Base-by-base conservation (phyloP, 2,329 filamentous ascomycete species). In the Fonsecaea pugnacius region DNA sequence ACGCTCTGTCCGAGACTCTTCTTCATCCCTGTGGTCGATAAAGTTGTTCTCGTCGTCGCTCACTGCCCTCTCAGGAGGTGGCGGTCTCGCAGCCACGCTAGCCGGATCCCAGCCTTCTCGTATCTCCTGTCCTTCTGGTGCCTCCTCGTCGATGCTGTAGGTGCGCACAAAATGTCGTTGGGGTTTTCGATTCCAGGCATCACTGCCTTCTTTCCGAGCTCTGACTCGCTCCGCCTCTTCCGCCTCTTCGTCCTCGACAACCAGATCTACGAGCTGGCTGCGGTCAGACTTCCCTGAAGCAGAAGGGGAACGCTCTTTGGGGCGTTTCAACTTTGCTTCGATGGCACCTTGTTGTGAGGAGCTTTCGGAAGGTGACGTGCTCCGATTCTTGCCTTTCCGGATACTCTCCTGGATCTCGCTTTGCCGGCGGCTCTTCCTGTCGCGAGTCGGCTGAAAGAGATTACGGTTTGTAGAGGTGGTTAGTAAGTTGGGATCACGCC, bases 221-320 rank as follows among this genome's bases (percentile, higher is more conserved):
- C 86, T 81, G n/a, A 85, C 83, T 54, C 85, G 83, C 65, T 89
- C 86, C 53, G 84, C 78, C 60, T 86, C 82, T 72, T 89, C 87
- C 5, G 86, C 87, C 53, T 85, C 75, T 51, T 77, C 81, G 72
- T 90, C 86, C 76, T 89, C 87, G 8, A 90, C 85, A 0, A 89
- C 83, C 3, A 90, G 77, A 72, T 90, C 87, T 10, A 90, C 87
- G 4, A 90, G 77, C 70, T 90, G 87, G 68, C 85, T 87, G 65
- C 79, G 80, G 43, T 69, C 68, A 36, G 69, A 68, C 32, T 69
- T 68, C 68, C 84, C 83, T 0, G 86, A 88, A 63, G 83, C 63
- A 80, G 78, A 50, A 79, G 78, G 16, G 82, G 72, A 63, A 82
- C 72, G 32, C 33, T 52, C 57, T 9, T 51, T 46, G 70, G 75